A percentile compares a stretch with the other conserved stretches of the same genome.
Conservation (phyloP, 2,329 filamentous ascomycete genomes). For the Macroventuria anomochaeta region DNA sequence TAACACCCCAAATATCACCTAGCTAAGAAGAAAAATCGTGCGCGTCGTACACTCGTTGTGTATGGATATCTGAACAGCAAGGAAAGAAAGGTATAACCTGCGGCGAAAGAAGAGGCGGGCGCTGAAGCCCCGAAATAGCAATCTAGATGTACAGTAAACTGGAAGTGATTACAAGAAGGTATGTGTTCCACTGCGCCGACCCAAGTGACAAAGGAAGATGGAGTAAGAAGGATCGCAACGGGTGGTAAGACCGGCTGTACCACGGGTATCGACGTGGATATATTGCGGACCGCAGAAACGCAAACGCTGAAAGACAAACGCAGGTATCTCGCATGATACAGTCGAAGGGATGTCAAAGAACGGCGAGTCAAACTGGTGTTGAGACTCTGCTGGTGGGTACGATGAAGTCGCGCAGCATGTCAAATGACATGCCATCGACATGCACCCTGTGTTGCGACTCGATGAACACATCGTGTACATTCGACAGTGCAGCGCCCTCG, state of each 20-base stretch:
- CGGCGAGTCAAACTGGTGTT: constrained; percentile 33
- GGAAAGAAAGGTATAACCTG: neutral
- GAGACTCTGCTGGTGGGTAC: constrained; percentile 27
- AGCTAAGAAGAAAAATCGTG: constrained; percentile 27
- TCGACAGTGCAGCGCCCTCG: constrained; percentile 37
- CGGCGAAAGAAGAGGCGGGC: constrained; percentile 11
- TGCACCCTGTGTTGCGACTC: constrained; percentile 43
- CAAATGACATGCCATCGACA: constrained; percentile 47
- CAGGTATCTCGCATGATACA: neutral
- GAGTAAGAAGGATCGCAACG: constrained; percentile 6
- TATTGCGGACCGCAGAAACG: constrained; percentile 12
- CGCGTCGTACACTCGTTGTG: constrained; percentile 36
- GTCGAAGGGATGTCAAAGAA: neutral
- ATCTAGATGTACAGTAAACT: constrained; percentile 20
- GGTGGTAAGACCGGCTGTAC: constrained; percentile 37
- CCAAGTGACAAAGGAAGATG: constrained; percentile 15
- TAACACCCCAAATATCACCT: neutral
- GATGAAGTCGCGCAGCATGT: constrained; percentile 41
- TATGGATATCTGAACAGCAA: constrained; percentile 23
- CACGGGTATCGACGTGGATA: constrained; percentile 19
- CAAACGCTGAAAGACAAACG: constrained; percentile 24
- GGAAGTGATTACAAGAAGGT: constrained; percentile 29
- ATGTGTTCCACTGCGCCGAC: neutral
- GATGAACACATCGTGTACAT: constrained; percentile 41
- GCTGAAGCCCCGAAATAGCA: constrained; percentile 15